Evolutionary conservation across 2,329 filamentous ascomycete species (phyloP).

Genomic region (Microdochium trichocladiopsis): DNA sequence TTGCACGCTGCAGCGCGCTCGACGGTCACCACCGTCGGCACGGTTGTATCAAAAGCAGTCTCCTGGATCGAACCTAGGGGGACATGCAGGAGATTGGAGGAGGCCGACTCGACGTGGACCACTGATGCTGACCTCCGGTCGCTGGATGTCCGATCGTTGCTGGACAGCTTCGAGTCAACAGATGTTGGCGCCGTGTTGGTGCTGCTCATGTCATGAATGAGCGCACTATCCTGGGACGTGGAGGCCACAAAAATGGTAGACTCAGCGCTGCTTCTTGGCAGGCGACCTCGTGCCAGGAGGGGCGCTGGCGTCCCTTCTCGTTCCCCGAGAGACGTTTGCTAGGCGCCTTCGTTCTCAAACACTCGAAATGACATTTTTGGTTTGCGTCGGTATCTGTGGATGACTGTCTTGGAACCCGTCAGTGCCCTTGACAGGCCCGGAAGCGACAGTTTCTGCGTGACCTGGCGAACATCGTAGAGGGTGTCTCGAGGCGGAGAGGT

Average conservation of each 20-base stretch:
- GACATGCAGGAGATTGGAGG: neutral
- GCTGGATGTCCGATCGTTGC: conserved; percentile 17
- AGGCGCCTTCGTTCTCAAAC: neutral
- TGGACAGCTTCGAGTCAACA: conserved; percentile 31
- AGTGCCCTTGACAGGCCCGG: neutral
- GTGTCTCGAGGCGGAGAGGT: neutral
- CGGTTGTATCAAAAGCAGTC: conserved; percentile 14
- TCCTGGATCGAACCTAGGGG: conserved; percentile 24
- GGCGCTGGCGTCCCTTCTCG: neutral
- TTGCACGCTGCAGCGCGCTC: conserved; percentile 78
- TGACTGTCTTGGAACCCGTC: neutral
- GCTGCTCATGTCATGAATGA: conserved; percentile 2
- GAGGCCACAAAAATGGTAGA: neutral
- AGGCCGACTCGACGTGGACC: conserved; percentile 14
- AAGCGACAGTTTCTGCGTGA: neutral
- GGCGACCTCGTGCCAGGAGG: neutral
- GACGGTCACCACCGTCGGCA: conserved; percentile 49
- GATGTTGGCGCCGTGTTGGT: conserved; percentile 27
- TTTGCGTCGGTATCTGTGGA: neutral
- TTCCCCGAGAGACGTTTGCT: neutral
- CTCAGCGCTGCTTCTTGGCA: neutral
- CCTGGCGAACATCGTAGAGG: neutral
- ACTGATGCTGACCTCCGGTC: conserved; percentile 19
- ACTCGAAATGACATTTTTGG: neutral
- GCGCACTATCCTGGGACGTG: neutral